Conservation (phyloP, 139 green algal species). For the Pleodorina starrii region DNA sequence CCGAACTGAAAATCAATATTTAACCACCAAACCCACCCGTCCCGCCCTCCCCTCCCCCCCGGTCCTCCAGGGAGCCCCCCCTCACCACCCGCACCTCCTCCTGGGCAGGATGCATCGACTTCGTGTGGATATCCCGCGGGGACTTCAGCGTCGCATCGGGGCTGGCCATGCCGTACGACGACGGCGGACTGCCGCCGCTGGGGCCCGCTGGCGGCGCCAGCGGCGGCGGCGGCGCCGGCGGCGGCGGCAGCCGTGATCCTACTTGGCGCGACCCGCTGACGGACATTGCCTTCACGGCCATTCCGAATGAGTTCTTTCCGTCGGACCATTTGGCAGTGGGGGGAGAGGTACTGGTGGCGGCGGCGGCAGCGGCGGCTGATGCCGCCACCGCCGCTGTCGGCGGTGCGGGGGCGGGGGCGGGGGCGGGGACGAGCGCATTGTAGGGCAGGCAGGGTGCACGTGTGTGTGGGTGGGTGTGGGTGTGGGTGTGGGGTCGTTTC, state of each 20-base stretch:
- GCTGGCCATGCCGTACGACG: constrained; percentile 37
- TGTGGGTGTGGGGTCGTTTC: too few relatives aligned
- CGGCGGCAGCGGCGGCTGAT: not conserved
- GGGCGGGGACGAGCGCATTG: too few relatives aligned
- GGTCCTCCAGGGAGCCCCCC: constrained; percentile 56
- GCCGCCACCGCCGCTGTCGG: too few relatives aligned
- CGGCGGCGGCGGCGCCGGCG: not conserved
- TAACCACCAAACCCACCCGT: too few relatives aligned
- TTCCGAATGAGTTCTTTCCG: not conserved
- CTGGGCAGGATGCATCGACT: constrained; percentile 76
- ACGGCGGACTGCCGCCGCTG: not conserved
- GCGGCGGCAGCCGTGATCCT: not conserved
- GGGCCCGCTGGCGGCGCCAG: not conserved
- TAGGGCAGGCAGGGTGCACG: too few relatives aligned
- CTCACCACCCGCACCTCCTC: constrained; percentile 69
- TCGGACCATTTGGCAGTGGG: constrained; percentile 39
- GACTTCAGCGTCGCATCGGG: not conserved
- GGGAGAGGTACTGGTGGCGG: not conserved
- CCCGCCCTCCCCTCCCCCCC: not conserved
- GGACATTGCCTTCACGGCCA: not conserved
- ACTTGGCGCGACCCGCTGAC: constrained; percentile 7
- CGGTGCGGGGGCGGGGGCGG: too few relatives aligned
- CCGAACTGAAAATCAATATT: too few relatives aligned
- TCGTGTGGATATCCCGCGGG: constrained; percentile 60
- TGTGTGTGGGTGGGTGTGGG: too few relatives aligned